phyloP scores from a whole-genome alignment of 306 rosid species.

The Vicia sativa region DNA sequence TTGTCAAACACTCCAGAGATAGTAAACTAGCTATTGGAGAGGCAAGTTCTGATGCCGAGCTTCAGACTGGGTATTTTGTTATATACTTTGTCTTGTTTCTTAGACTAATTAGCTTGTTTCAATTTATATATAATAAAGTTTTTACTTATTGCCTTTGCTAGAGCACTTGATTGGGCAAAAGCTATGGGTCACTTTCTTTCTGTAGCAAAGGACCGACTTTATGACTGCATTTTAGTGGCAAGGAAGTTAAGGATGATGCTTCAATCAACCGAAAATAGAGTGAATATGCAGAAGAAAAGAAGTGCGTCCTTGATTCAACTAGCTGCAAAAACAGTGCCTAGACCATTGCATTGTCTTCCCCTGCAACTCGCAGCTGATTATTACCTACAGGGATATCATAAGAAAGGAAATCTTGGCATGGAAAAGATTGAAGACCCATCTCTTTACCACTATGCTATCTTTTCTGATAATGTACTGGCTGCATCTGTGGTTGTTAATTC shows the following conservation, averaged over 20 bases:
- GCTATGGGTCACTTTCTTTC: conserved; percentile 92
- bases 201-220: conserved; percentile 77
- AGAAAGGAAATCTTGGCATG: conserved; percentile 48
- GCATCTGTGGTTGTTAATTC: conserved; percentile 96
- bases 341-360: conserved; percentile 88
- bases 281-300: conserved; percentile 67
- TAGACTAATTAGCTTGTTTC: conserved; percentile 32
- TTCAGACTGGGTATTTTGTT: conserved; percentile 72
- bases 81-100: conserved; percentile 33
- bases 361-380: conserved; percentile 83
- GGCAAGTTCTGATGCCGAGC: conserved; percentile 83
- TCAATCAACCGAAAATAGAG: conserved; percentile 84
- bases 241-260: conserved; percentile 88
- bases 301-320: conserved; percentile 92
- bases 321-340: conserved; percentile 92
- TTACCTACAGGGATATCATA: conserved; percentile 69
- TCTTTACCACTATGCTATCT: conserved; percentile 88
- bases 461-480: conserved; percentile 94
- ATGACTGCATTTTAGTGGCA: conserved; percentile 70
- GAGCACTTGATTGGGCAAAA: conserved; percentile 89
- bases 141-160: conserved; percentile 46
- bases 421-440: conserved; percentile 81
- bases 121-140: conserved; percentile 41
- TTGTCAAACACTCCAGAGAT: conserved; percentile 62
- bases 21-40: conserved; percentile 79